Evolutionary conservation across 2,329 filamentous ascomycete species (phyloP).

Genomic region (Pseudogymnoascus sp.): DNA sequence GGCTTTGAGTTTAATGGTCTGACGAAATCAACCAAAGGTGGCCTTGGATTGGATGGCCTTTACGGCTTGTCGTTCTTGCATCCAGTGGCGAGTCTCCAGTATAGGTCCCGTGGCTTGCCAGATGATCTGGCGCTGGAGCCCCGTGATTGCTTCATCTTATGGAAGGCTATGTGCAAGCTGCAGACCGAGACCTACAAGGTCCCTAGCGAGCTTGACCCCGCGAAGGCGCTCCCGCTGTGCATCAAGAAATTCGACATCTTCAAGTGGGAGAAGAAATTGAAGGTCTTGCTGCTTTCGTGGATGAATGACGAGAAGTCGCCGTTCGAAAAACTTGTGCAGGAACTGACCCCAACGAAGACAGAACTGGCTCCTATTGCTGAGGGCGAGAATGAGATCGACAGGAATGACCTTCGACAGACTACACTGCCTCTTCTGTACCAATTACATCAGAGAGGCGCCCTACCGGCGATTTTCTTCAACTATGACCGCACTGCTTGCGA

Average conservation of each 20-base stretch:
- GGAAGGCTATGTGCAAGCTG: constrained; percentile 54
- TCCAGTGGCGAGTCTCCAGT: constrained; percentile 56
- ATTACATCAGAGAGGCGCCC: constrained; percentile 54
- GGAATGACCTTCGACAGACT: constrained; percentile 33
- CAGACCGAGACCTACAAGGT: constrained; percentile 46
- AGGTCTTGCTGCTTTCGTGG: constrained; percentile 51
- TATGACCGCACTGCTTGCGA: constrained; percentile 65
- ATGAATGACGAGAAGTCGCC: constrained; percentile 45
- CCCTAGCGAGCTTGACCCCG: constrained; percentile 42
- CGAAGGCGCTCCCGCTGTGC: constrained; percentile 41
- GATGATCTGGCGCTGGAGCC: constrained; percentile 64
- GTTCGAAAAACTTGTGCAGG: constrained; percentile 38
- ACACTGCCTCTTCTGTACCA: constrained; percentile 53
- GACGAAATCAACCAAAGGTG: constrained; percentile 27
- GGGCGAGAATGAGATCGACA: constrained; percentile 17
- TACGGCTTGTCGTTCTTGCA: constrained; percentile 47
- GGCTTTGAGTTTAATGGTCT: constrained; percentile 31
- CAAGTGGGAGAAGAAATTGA: constrained; percentile 57
- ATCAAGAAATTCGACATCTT: constrained; percentile 60
- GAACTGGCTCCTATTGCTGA: constrained; percentile 3
- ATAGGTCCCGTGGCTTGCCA: constrained; percentile 55
- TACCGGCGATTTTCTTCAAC: constrained; percentile 72
- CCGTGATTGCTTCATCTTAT: constrained; percentile 61
- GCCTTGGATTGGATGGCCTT: constrained; percentile 33
- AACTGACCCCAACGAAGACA: constrained; percentile 31